These are phyloP conservation scores for Cupressus sempervirens DNA, from an alignment of 75 land plant genomes.

Conservation along the genomic window DNA sequence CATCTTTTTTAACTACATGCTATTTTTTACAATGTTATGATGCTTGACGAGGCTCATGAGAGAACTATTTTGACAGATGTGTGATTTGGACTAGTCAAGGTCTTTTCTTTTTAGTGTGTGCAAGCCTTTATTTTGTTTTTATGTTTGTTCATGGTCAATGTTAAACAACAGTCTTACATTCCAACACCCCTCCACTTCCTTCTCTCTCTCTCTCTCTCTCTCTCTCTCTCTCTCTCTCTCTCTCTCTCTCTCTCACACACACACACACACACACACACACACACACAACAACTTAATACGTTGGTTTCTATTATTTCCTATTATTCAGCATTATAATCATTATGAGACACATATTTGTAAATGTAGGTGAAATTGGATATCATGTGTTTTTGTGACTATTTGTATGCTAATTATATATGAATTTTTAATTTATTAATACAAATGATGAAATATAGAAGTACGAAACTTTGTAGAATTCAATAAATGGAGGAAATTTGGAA, in stretches of 20 bases:
- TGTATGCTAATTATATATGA: background rate
- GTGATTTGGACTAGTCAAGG: constrained; percentile 87
- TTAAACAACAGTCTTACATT: background rate
- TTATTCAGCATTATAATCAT: background rate
- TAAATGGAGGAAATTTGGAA: background rate
- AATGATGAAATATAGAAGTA: constrained; percentile 2
- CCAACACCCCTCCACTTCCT: background rate
- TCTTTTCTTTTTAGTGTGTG: constrained; percentile 8
- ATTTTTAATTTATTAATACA: background rate
- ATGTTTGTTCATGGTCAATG: background rate
- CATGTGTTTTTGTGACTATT: background rate
- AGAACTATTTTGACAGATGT: constrained; percentile 88
- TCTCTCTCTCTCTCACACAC: background rate
- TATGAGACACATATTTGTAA: background rate
- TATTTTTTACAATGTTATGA: constrained; percentile 64
- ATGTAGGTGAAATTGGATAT: background rate
- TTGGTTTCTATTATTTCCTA: background rate
- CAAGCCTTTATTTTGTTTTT: background rate
- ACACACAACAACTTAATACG: too few relatives aligned
- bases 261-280: too few relatives aligned
- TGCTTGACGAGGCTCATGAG: constrained; percentile 99
- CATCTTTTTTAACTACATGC: background rate
- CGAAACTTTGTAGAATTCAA: background rate
- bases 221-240: too few relatives aligned
- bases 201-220: too few relatives aligned